These are phyloP conservation scores for Solanum phureja DNA, from an alignment of 257 asterid genomes.

Conservation along the genomic window DNA sequence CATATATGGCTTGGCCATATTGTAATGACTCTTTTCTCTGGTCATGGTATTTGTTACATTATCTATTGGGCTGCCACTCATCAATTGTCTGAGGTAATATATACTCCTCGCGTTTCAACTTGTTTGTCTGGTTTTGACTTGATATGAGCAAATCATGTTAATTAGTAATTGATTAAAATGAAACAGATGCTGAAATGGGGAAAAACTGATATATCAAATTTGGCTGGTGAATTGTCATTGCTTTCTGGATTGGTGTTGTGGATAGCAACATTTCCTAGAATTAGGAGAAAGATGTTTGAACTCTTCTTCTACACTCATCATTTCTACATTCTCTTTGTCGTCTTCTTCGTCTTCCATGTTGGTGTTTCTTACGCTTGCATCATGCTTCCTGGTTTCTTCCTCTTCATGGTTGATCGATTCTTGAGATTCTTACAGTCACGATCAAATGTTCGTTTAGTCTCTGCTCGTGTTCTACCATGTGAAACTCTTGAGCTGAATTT, in stretches of 20 bases:
- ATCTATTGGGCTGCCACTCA: slow-evolving; percentile 42
- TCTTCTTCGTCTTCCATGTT: slow-evolving; percentile 71
- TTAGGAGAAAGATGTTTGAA: slow-evolving; percentile 71
- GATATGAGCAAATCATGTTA: too few species aligned
- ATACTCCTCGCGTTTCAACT: too few species aligned
- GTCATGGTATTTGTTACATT: slow-evolving; percentile 57
- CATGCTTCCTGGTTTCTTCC: slow-evolving; percentile 83
- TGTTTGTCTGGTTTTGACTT: too few species aligned
- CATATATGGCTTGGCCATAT: slow-evolving; percentile 88
- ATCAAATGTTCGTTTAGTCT: slow-evolving; percentile 40
- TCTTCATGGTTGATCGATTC: slow-evolving; percentile 69
- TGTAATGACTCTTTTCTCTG: slow-evolving; percentile 51
- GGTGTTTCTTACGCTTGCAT: slow-evolving; percentile 40
- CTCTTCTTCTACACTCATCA: slow-evolving; percentile 81
- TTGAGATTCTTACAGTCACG: slow-evolving; percentile 71
- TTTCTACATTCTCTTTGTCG: slow-evolving; percentile 50
- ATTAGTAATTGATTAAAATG: not conserved
- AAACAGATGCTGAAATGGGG: slow-evolving; percentile 64
- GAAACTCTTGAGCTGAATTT: slow-evolving; percentile 62
- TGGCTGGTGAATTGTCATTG: slow-evolving; percentile 79
- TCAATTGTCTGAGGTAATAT: slow-evolving; percentile 37
- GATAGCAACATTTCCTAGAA: slow-evolving; percentile 52
- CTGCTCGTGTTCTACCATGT: slow-evolving; percentile 54
- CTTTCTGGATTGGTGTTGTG: slow-evolving; percentile 56
- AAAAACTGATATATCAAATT: slow-evolving; percentile 41